Evolutionary conservation across 306 rosid species (phyloP).

Genomic region (Quercus wislizeni): DNA sequence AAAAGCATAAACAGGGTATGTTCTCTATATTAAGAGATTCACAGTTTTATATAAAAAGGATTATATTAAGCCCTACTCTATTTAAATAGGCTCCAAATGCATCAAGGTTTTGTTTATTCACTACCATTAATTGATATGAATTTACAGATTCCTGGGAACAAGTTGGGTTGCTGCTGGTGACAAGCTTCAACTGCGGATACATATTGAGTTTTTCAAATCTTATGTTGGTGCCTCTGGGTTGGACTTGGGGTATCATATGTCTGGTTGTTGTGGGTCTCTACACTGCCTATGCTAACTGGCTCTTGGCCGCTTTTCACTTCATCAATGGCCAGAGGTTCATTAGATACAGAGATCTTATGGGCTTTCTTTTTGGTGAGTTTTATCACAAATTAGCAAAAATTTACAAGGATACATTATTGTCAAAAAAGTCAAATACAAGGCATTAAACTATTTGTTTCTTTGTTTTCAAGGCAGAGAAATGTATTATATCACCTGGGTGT

Average conservation of each 20-base stretch:
- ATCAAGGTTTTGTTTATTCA: too few species aligned
- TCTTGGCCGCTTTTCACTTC: constrained; percentile 59
- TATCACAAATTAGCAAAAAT: background rate
- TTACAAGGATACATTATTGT: background rate
- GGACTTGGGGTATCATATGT: constrained; percentile 59
- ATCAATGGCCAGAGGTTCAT: constrained; percentile 56
- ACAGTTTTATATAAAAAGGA: too few species aligned
- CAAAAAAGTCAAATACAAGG: background rate
- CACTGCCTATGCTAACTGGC: constrained; percentile 62
- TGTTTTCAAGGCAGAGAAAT: constrained; percentile 32
- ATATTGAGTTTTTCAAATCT: constrained; percentile 50
- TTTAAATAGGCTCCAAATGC: too few species aligned
- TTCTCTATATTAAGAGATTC: too few species aligned
- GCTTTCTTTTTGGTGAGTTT: constrained; percentile 38
- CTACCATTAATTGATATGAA: background rate
- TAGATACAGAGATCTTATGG: constrained; percentile 71
- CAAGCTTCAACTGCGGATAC: constrained; percentile 56
- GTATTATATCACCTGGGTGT: constrained; percentile 51
- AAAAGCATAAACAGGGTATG: too few species aligned
- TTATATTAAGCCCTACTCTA: too few species aligned
- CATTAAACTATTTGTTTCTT: background rate
- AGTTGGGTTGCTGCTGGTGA: constrained; percentile 56
- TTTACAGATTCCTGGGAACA: constrained; percentile 63
- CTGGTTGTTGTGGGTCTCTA: constrained; percentile 46
- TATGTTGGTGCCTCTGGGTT: constrained; percentile 52